phyloP scores from a whole-genome alignment of 257 asterid genomes.

The Solanum bulbocastanum region DNA sequence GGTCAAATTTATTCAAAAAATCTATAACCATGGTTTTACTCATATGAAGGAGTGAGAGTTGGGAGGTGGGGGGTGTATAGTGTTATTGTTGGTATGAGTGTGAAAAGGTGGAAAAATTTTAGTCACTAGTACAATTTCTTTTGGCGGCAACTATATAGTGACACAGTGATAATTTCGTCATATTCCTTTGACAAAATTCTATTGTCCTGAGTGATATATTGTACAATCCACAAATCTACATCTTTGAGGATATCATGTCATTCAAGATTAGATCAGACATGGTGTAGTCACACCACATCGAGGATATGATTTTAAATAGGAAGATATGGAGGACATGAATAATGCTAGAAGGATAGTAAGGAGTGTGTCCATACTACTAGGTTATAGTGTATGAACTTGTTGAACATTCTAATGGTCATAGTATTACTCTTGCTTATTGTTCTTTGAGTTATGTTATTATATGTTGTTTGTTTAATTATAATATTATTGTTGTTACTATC shows the following conservation, averaged over 20 bases:
- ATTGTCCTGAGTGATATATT: not conserved
- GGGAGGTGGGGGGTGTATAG: accelerated
- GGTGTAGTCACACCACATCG: not conserved
- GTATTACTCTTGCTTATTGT: too few relatives aligned
- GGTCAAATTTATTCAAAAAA: not conserved
- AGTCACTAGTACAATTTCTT: not conserved
- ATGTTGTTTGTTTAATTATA: not conserved
- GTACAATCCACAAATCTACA: not conserved
- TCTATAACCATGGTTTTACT: not conserved
- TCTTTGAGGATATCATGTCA: not conserved
- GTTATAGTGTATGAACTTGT: not conserved
- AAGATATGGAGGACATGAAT: too few relatives aligned
- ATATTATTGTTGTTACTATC: not conserved
- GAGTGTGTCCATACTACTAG: not conserved
- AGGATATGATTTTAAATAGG: not conserved
- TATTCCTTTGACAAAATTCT: not conserved
- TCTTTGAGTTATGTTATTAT: not conserved
- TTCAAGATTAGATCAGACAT: not conserved
- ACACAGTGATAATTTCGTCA: not conserved
- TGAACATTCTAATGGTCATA: not conserved
- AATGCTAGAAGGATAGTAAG: not conserved
- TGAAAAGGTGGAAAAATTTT: not conserved
- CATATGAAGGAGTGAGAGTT: not conserved
- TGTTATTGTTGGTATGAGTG: not conserved
- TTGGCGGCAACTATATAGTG: not conserved